Conservation (phyloP, 768 basidiomycete genomes). For the Agrocybe chaxingu region DNA sequence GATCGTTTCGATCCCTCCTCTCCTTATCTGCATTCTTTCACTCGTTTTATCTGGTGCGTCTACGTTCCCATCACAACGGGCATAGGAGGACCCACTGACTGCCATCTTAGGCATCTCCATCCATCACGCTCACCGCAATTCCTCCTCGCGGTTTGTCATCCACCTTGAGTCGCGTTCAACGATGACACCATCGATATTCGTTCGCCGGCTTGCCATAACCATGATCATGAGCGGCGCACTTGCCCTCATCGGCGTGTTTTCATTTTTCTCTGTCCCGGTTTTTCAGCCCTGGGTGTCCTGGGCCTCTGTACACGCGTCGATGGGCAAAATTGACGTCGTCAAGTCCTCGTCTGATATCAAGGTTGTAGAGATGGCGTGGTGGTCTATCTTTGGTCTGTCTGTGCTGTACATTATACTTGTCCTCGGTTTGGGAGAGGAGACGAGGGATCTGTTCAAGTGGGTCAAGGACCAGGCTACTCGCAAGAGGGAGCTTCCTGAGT, state of each 20-base stretch:
- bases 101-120: slow-evolving; percentile 27
- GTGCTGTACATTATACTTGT: slow-evolving; percentile 34
- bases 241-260: slow-evolving; percentile 36
- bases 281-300: slow-evolving; percentile 43
- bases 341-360: slow-evolving; percentile 17
- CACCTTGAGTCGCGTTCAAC: slow-evolving; percentile 39
- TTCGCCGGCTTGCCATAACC: slow-evolving; percentile 52
- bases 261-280: slow-evolving; percentile 28
- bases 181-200: slow-evolving; percentile 45
- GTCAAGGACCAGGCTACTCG: slow-evolving; percentile 12
- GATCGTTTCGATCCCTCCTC: slow-evolving; percentile 44
- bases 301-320: slow-evolving; percentile 41
- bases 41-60: slow-evolving; percentile 41
- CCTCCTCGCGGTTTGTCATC: slow-evolving; percentile 22
- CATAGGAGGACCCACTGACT: not conserved
- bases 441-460: slow-evolving; percentile 33
- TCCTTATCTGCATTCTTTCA: slow-evolving; percentile 37
- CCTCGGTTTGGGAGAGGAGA: slow-evolving; percentile 36
- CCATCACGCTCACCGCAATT: slow-evolving; percentile 25
- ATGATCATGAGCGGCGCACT: slow-evolving; percentile 39
- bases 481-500: slow-evolving; percentile 2
- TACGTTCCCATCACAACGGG: not conserved
- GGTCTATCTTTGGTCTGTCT: slow-evolving; percentile 36
- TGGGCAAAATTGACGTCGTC: slow-evolving; percentile 33
- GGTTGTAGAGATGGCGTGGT: slow-evolving; percentile 33